These are phyloP conservation scores for Colletotrichum abscissum DNA, from an alignment of 2,329 filamentous ascomycete genomes.

Conservation along the genomic window DNA sequence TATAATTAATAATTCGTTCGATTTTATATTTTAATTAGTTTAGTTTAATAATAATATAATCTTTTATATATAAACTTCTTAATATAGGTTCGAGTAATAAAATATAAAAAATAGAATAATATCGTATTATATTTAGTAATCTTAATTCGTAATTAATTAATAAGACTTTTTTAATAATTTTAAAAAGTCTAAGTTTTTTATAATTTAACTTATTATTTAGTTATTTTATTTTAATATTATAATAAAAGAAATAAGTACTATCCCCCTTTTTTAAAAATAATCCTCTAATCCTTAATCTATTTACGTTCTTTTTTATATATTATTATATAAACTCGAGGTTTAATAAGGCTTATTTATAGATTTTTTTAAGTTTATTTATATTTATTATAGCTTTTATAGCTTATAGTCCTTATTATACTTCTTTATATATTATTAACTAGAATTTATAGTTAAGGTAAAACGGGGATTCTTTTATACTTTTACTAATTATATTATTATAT, in stretches of 20 bases:
- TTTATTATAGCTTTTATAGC: fast-evolving
- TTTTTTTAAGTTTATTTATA: fast-evolving
- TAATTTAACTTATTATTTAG: background rate
- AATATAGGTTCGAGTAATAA: background rate
- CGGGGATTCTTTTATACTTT: background rate
- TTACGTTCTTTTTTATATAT: background rate
- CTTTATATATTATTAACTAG: fast-evolving
- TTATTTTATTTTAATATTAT: background rate
- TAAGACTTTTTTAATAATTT: too few species aligned
- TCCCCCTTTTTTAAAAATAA: background rate
- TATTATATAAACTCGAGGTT: background rate
- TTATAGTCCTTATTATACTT: too few species aligned
- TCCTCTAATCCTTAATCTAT: fast-evolving
- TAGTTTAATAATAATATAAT: background rate
- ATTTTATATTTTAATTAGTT: background rate
- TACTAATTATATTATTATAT: background rate
- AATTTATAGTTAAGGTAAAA: too few species aligned
- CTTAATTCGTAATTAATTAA: background rate
- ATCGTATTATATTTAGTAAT: background rate
- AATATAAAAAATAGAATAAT: fast-evolving
- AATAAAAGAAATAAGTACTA: background rate
- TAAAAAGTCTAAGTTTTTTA: background rate
- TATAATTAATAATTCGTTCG: background rate
- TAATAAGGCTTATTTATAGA: background rate
- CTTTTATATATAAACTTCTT: background rate